phyloP scores from a whole-genome alignment of 192 early-diverging fungal genomes.

The Umbelopsis ramanniana region DNA sequence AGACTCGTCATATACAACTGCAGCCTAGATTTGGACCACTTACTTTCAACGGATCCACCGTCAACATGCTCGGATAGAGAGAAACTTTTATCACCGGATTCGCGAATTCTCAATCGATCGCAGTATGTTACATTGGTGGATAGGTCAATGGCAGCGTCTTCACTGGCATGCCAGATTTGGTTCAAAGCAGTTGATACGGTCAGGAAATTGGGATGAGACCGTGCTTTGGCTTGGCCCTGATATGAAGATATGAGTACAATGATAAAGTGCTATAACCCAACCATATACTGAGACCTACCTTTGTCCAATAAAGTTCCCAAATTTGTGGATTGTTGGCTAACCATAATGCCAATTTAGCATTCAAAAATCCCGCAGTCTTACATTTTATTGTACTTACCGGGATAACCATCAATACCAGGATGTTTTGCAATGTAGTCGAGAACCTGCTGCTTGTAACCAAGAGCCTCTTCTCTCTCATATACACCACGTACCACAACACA shows the following conservation, averaged over 20 bases:
- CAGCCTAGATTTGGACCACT: background rate
- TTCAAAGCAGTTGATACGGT: constrained; percentile 32
- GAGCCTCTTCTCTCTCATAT: constrained; percentile 23
- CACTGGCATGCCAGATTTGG: constrained; percentile 29
- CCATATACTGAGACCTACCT: background rate
- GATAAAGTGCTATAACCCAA: background rate
- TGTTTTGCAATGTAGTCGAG: constrained; percentile 27
- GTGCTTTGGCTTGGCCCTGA: constrained; percentile 23
- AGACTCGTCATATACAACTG: background rate
- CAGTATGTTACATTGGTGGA: constrained; percentile 34
- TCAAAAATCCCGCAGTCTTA: background rate
- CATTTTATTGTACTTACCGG: background rate
- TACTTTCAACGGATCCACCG: constrained; percentile 34
- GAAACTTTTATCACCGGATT: constrained; percentile 33
- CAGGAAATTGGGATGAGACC: constrained; percentile 31
- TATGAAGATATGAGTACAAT: background rate
- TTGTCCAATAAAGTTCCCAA: constrained; percentile 40
- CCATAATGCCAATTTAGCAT: background rate
- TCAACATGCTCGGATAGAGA: constrained; percentile 35
- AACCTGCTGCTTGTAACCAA: constrained; percentile 32
- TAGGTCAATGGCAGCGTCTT: constrained; percentile 29
- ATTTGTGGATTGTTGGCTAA: constrained; percentile 28
- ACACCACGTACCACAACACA: constrained; percentile 34
- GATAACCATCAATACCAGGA: background rate
- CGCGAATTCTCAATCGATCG: constrained; percentile 35